phyloP scores from a whole-genome alignment of 306 rosid species.

The Dryas drummondii region DNA sequence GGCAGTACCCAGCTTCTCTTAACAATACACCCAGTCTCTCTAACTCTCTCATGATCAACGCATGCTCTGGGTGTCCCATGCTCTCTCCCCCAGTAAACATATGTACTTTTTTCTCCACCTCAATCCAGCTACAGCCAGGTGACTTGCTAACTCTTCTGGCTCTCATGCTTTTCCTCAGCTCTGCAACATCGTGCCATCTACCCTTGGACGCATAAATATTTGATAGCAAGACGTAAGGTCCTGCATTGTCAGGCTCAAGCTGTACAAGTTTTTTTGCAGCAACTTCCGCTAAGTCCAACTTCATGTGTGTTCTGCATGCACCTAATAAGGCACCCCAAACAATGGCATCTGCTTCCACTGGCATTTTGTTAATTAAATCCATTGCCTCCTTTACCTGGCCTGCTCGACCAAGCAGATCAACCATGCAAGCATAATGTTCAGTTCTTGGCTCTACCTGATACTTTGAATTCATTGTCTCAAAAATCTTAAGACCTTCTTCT shows the following conservation, averaged over 20 bases:
- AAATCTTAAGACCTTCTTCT: constrained; percentile 10
- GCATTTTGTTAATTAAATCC: constrained; percentile 51
- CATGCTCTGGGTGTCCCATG: constrained; percentile 61
- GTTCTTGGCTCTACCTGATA: constrained; percentile 43
- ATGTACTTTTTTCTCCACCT: constrained; percentile 61
- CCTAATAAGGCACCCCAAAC: constrained; percentile 54
- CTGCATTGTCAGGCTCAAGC: constrained; percentile 66
- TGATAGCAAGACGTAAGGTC: constrained; percentile 62
- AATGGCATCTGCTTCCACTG: constrained; percentile 63
- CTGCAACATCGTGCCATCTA: constrained; percentile 60
- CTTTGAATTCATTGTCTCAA: constrained; percentile 3
- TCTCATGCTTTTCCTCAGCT: constrained; percentile 45
- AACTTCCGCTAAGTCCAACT: constrained; percentile 49
- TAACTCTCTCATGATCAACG: constrained; percentile 46
- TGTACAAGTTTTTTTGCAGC: constrained; percentile 50
- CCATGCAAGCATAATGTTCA: constrained; percentile 64
- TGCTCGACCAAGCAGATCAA: constrained; percentile 62
- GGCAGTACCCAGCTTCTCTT: constrained; percentile 70
- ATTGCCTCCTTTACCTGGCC: constrained; percentile 57
- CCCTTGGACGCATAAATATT: constrained; percentile 59
- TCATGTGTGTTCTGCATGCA: constrained; percentile 10
- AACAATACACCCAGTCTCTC: constrained; percentile 54
- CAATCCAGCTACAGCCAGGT: constrained; percentile 81
- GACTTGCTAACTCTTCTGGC: constrained; percentile 53
- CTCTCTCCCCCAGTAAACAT: constrained; percentile 64